Conservation (phyloP, 805 yeast genomes). For the Schizosaccharomyces cryophilus region DNA sequence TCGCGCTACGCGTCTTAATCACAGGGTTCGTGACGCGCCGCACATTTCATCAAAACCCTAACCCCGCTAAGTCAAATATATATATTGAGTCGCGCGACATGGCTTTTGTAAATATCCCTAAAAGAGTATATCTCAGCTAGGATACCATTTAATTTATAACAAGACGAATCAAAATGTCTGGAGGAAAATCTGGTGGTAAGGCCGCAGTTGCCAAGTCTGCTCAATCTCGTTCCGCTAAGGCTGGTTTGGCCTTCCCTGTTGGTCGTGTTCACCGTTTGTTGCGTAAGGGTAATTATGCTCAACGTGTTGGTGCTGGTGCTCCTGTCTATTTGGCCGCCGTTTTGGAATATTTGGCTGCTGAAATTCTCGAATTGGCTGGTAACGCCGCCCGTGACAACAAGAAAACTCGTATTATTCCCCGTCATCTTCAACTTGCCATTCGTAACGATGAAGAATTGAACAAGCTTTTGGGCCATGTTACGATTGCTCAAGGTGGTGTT, state of each 20-base stretch:
- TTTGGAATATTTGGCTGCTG: slow-evolving; percentile 86
- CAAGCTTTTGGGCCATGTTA: slow-evolving; percentile 77
- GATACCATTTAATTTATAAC: no score
- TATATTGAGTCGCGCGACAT: no score
- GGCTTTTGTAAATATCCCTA: no score
- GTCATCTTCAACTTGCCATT: slow-evolving; percentile 94
- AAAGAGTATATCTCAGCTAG: no score
- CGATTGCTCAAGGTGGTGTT: slow-evolving; percentile 98
- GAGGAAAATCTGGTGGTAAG: slow-evolving; percentile 58
- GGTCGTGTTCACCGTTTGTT: slow-evolving; percentile 95
- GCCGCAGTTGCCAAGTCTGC: slow-evolving; percentile 86
- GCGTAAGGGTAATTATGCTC: slow-evolving; percentile 94
- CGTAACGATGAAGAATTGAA: slow-evolving; percentile 97
- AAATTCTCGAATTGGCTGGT: slow-evolving; percentile 91
- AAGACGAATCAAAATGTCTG: slow-evolving; percentile 10
- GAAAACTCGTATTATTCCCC: slow-evolving; percentile 96
- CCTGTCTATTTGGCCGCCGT: slow-evolving; percentile 90
- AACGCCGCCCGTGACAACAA: slow-evolving; percentile 97
- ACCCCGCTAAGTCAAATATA: no score
- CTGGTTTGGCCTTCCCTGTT: slow-evolving; percentile 97
- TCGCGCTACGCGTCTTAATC: no score
- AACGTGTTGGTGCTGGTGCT: slow-evolving; percentile 97
- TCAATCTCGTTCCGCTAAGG: slow-evolving; percentile 94
- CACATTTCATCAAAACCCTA: no score
- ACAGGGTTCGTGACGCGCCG: no score